These are phyloP conservation scores for Coriolopsis trogii DNA, from an alignment of 1,284 basidiomycete genomes.

Conservation along the genomic window DNA sequence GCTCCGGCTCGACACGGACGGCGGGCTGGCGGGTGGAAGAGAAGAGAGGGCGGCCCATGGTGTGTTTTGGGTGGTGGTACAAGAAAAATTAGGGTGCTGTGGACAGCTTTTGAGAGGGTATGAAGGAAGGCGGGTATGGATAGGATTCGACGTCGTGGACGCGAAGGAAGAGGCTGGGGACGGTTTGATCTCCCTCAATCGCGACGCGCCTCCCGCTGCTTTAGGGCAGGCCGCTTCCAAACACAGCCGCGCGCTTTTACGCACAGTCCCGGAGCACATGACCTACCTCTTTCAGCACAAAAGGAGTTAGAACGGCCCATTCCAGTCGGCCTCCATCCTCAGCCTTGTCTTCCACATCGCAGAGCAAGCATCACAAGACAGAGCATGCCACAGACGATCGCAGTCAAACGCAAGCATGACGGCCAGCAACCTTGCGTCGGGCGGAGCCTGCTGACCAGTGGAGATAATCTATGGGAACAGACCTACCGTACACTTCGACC, in stretches of 20 bases:
- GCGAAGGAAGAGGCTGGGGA: slow-evolving; percentile 13
- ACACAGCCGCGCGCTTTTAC: slow-evolving; percentile 19
- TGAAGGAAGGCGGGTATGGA: slow-evolving; percentile 20
- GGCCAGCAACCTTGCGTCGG: too few species aligned
- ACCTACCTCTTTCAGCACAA: neutral
- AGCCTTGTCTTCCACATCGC: too few species aligned
- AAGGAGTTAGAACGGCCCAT: slow-evolving; percentile 19
- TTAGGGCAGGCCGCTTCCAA: slow-evolving; percentile 29
- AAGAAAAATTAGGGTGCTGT: slow-evolving; percentile 27
- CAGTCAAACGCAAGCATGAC: too few species aligned
- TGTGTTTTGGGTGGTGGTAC: slow-evolving; percentile 28
- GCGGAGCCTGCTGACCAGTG: too few species aligned
- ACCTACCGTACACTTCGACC: too few species aligned
- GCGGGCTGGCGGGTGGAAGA: slow-evolving; percentile 51
- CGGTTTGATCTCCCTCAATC: slow-evolving; percentile 1
- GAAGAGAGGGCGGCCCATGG: slow-evolving; percentile 74
- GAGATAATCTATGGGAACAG: too few species aligned
- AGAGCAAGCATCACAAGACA: too few species aligned
- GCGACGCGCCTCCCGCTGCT: slow-evolving; percentile 9
- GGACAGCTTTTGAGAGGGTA: slow-evolving; percentile 34
- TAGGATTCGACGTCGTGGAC: slow-evolving; percentile 12
- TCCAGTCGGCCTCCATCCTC: neutral
- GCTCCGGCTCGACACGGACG: slow-evolving; percentile 54
- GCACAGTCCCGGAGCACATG: slow-evolving; percentile 2
- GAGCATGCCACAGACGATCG: too few species aligned